Base-by-base conservation (phyloP, 805 yeast species). In the Spencermartinsiella europaea region DNA sequence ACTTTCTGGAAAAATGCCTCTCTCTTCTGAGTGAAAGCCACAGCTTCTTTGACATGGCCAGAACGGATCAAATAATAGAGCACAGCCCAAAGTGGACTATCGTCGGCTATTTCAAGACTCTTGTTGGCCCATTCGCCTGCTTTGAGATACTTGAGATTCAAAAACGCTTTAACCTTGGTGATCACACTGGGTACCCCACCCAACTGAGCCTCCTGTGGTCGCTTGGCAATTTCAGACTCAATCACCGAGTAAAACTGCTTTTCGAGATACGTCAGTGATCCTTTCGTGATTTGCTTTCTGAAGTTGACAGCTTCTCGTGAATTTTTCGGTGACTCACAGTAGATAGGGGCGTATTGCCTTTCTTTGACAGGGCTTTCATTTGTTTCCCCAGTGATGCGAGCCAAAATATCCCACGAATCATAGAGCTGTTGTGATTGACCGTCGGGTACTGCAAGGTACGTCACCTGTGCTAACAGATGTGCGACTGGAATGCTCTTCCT, bases 81-180 rank as follows among this genome's bases (percentile, higher is more conserved):
- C 34, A 88, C 68, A 0, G 96, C 96, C 99, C 99, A 91, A n/a
- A 93, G 77, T 7, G 98, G 98, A 1, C 77, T 71, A 15, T 89
- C 89, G 65, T 91, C 90, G 20, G 88, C 81, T 45, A 83, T 68
- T 35, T 83, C 74, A 40, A 85, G 57, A 50, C 76, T 75, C n/a
- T 72, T 69, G 33, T 74, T 56, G 46, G 72, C 73, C 81, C 84
- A 74, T 27, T 70, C 65, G 17, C 70, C 72, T 44, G 68, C 68
- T 50, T 55, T 54, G 35, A 64, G 66, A 60, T 65, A 77, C 58
- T 60, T 73, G 67, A 59, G 66, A 57, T 49, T 79, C 73, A 58
- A 78, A 64, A 59, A 85, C 75, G 83, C 79, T 49, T 76, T 75
- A 27, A 90, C 77, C 59, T 85, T 90, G 62, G 81, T 83, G 38